These are phyloP conservation scores for Amanita inopinata DNA, from an alignment of 768 basidiomycete genomes.

Conservation along the genomic window DNA sequence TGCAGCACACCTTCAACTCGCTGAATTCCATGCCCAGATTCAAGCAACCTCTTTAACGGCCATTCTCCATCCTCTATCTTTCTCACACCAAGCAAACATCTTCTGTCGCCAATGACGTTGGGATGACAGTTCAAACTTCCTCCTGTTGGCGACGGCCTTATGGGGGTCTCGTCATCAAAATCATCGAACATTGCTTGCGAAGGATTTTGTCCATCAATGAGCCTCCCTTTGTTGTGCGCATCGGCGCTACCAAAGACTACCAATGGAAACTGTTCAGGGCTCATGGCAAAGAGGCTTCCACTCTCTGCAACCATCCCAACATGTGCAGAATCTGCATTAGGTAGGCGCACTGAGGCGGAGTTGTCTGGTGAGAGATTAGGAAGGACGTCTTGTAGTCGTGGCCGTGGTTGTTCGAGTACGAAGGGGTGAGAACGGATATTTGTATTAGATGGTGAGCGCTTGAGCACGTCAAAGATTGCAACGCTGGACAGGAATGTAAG, in stretches of 20 bases:
- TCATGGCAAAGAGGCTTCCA: slow-evolving; percentile 78
- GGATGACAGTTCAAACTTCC: slow-evolving; percentile 3
- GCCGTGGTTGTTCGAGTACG: slow-evolving; percentile 81
- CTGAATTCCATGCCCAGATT: slow-evolving; percentile 1
- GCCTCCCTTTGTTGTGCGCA: slow-evolving; percentile 10
- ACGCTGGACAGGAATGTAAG: slow-evolving; percentile 40
- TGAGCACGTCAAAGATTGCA: slow-evolving; percentile 72
- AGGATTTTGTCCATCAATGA: slow-evolving; percentile 17
- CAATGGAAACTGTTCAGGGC: slow-evolving; percentile 70
- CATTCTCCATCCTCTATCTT: slow-evolving; percentile 7
- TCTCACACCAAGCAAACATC: slow-evolving; percentile 9
- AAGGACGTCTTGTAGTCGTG: slow-evolving; percentile 64
- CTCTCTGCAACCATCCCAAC: slow-evolving; percentile 70
- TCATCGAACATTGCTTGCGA: background rate
- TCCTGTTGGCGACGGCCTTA: background rate
- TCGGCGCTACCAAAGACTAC: slow-evolving; percentile 52
- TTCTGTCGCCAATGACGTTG: slow-evolving; percentile 5
- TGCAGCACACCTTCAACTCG: background rate
- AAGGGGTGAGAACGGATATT: slow-evolving; percentile 43
- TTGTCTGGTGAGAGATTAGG: slow-evolving; percentile 39
- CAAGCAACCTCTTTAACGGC: slow-evolving; percentile 12
- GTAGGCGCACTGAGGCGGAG: slow-evolving; percentile 18
- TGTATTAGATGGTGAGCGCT: slow-evolving; percentile 18
- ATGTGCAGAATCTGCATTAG: slow-evolving; percentile 59
- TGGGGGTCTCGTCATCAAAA: background rate